Base-by-base conservation (phyloP, 192 early-diverging fungal genomes). In the Martensiomyces pterosporus region DNA sequence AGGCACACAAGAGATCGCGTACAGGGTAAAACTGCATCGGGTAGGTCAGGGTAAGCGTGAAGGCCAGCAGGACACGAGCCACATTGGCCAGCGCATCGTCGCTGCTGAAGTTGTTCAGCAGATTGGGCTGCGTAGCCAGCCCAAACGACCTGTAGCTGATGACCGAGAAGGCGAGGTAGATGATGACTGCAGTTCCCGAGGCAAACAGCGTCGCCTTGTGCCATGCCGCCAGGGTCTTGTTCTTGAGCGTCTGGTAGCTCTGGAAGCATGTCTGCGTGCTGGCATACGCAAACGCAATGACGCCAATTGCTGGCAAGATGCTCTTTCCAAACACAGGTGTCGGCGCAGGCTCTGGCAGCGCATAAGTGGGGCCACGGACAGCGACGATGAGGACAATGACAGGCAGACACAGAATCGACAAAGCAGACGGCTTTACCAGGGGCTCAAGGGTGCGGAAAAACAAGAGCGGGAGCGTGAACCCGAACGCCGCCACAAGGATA, bases 211-310 rank as follows among this genome's bases (percentile, higher is more conserved):
- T 67, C 0, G 79, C 76, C 23, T 43, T 60, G 6, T 43, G 40
- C 84, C 84, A 86, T 12, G 55, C 61, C 2, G 17, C 32, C 4
- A 75, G 43, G 2, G 76, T 64, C 35, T 77, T 78, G 24, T 73
- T 40, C 8, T 54, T 39, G 47, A 80, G 55, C 0, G 82, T 75
- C 33, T 66, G 46, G 46, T 78, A 86, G 36, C 71, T 82, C 47
- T 75, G 68, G 46, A 77, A 83, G 12, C 71, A 74, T 18, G 80
- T 78, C 44, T 86, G 84, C 17, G 81, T 55, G 24, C 79, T 83
- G 12, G 80, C 72, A 63, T 82, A 84, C 3, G 84, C 80, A 47
- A 86, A 86, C 0, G 82, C 76, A 60, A 84, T 82, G 41, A 84
- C 77, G 36, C 82, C 84, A 16, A 84, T 54, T 0, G 82, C 79